Conservation (phyloP, 2,329 filamentous ascomycete genomes). For the Lachnellula arida region DNA sequence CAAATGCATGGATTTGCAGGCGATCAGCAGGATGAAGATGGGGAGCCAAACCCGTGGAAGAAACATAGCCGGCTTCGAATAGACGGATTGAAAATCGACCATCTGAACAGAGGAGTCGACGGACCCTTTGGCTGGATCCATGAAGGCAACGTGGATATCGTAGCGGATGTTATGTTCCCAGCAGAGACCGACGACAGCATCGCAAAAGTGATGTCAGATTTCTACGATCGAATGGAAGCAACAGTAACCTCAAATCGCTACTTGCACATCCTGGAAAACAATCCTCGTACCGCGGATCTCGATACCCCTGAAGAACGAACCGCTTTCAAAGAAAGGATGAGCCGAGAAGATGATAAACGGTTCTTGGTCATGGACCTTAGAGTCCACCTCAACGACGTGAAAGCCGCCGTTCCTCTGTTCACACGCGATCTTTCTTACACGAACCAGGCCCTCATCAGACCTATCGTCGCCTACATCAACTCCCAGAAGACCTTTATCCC, state of each 20-base stretch:
- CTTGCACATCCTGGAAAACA: conserved; percentile 51
- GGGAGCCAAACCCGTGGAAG: conserved; percentile 73
- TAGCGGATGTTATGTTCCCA: conserved; percentile 93
- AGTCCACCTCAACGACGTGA: conserved; percentile 93
- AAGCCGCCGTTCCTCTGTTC: conserved; percentile 88
- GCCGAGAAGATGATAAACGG: conserved; percentile 55
- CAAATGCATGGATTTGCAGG: conserved; percentile 80
- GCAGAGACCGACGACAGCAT: conserved; percentile 83
- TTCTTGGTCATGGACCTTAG: conserved; percentile 91
- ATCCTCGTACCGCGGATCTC: conserved; percentile 29
- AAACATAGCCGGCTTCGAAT: conserved; percentile 91
- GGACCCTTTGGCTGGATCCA: conserved; percentile 98
- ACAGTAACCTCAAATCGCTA: conserved; percentile 78
- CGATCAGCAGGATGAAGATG: conserved; percentile 51
- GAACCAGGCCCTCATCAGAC: conserved; percentile 89
- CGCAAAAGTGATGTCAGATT: conserved; percentile 91
- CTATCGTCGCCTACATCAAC: conserved; percentile 98
- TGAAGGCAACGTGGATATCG: conserved; percentile 93
- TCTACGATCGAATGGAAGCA: conserved; percentile 93
- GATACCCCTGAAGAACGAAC: conserved; percentile 25
- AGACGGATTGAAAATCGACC: conserved; percentile 90
- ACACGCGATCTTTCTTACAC: conserved; percentile 89
- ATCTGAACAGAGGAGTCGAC: conserved; percentile 87
- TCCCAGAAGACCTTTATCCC: conserved; percentile 92
- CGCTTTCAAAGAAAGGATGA: conserved; percentile 24